Conservation (phyloP, 1,139 yeast genomes). For the Pneumocystis jirovecii region DNA sequence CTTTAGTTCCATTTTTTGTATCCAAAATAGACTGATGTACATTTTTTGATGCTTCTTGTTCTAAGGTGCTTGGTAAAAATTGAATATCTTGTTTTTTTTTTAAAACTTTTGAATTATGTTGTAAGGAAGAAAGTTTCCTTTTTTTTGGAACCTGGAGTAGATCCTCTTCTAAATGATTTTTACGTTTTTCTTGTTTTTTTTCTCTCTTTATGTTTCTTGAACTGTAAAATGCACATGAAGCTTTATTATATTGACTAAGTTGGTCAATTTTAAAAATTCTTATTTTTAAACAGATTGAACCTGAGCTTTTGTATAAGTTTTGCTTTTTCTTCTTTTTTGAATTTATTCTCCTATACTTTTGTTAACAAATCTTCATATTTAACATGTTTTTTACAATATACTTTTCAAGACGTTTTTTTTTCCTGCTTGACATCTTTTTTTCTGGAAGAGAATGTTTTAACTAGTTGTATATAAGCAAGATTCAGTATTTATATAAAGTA, state of each 20-base stretch:
- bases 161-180: constrained; percentile 35
- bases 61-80: constrained; percentile 7
- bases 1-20: constrained; percentile 34
- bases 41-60: constrained; percentile 31
- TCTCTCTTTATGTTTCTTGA: neutral
- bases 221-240: neutral
- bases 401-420: constrained; percentile 45
- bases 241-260: neutral
- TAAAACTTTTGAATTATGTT: neutral
- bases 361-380: neutral
- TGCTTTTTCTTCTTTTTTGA: constrained; percentile 79
- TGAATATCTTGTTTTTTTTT: neutral
- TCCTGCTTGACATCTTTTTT: constrained; percentile 53
- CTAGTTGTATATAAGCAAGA: neutral
- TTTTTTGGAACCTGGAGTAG: constrained; percentile 17
- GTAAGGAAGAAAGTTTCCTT: constrained; percentile 7
- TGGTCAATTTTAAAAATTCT: constrained; percentile 64
- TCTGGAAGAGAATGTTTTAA: constrained; percentile 25
- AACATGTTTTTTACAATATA: constrained; percentile 25
- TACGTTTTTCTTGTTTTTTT: constrained; percentile 32
- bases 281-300: constrained; percentile 43
- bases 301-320: constrained; percentile 62
- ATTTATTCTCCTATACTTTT: constrained; percentile 50
- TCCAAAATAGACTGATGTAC: constrained; percentile 24
- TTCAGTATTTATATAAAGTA: constrained; percentile 30